These are phyloP conservation scores for Botryotinia globosa DNA, from an alignment of 2,329 filamentous ascomycete species.

Conservation along the genomic window DNA sequence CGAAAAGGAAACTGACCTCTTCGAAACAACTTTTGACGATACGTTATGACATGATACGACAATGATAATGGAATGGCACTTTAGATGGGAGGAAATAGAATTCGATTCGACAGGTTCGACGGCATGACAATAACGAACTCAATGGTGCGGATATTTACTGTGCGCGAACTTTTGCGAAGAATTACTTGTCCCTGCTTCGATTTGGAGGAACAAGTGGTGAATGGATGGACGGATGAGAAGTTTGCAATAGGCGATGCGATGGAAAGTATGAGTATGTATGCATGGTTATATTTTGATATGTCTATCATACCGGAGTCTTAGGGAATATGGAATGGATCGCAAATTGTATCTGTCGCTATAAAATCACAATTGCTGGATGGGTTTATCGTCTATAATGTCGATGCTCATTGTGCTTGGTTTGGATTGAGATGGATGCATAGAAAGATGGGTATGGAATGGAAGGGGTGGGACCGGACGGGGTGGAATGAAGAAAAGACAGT, in stretches of 20 bases:
- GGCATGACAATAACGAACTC: neutral
- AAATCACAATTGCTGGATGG: slow-evolving; percentile 4
- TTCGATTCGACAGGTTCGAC: slow-evolving; percentile 4
- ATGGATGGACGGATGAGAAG: neutral
- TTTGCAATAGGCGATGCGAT: neutral
- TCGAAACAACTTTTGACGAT: slow-evolving; percentile 8
- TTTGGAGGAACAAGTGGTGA: neutral
- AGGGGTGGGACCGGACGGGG: neutral
- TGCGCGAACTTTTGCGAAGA: neutral
- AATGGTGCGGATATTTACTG: neutral
- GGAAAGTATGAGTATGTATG: slow-evolving; percentile 1
- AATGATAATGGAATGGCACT: slow-evolving; percentile 14
- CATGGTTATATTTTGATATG: slow-evolving; percentile 11
- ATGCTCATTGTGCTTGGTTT: neutral
- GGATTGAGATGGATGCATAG: neutral
- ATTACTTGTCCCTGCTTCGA: neutral
- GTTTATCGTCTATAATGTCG: neutral
- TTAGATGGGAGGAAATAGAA: neutral
- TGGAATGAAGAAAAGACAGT: neutral
- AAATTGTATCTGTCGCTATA: slow-evolving; percentile 2
- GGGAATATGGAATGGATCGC: neutral
- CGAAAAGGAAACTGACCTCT: neutral
- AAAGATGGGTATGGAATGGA: neutral
- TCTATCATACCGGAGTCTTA: neutral
- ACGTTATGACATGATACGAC: slow-evolving; percentile 12